phyloP scores from a whole-genome alignment of 208 protist species.

The Trypanosoma boissoni region DNA sequence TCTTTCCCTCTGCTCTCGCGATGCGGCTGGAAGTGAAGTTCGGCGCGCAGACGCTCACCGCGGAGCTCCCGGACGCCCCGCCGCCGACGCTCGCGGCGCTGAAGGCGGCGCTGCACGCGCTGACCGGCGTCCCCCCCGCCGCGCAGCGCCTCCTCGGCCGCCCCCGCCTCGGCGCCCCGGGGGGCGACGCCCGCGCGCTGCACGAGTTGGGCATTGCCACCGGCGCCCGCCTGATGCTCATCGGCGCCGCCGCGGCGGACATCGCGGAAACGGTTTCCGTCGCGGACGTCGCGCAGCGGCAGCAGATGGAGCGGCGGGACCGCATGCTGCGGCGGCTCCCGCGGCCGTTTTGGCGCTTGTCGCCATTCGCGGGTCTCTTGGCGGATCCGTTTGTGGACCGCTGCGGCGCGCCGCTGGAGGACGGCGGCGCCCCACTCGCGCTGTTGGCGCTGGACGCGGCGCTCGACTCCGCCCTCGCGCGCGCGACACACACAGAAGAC shows the following conservation, averaged over 20 bases:
- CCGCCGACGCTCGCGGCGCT: conserved; percentile 39
- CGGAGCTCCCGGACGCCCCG: conserved; percentile 36
- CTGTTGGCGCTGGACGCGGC: conserved; percentile 45
- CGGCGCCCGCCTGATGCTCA: conserved; percentile 60
- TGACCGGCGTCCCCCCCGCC: conserved; percentile 37
- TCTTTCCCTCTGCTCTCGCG: not conserved
- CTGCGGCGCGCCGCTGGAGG: conserved; percentile 40
- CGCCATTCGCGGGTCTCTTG: conserved; percentile 51
- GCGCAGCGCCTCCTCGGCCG: conserved; percentile 65
- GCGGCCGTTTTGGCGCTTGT: conserved; percentile 47
- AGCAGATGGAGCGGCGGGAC: conserved; percentile 34
- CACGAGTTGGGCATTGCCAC: conserved; percentile 37
- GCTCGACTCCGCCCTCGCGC: too few species aligned
- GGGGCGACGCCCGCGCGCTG: conserved; percentile 26
- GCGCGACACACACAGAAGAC: too few species aligned
- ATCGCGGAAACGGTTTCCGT: conserved; percentile 35
- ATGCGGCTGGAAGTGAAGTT: conserved; percentile 62
- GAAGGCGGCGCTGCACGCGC: conserved; percentile 27
- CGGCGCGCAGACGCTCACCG: conserved; percentile 27
- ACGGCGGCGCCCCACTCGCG: conserved; percentile 27
- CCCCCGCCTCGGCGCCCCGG: conserved; percentile 30
- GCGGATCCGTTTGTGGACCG: conserved; percentile 65
- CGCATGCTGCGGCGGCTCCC: conserved; percentile 30
- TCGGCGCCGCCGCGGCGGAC: conserved; percentile 41
- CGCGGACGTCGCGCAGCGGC: conserved; percentile 21